phyloP scores from a whole-genome alignment of 345 rosid genomes.

The Pistacia integerrima region DNA sequence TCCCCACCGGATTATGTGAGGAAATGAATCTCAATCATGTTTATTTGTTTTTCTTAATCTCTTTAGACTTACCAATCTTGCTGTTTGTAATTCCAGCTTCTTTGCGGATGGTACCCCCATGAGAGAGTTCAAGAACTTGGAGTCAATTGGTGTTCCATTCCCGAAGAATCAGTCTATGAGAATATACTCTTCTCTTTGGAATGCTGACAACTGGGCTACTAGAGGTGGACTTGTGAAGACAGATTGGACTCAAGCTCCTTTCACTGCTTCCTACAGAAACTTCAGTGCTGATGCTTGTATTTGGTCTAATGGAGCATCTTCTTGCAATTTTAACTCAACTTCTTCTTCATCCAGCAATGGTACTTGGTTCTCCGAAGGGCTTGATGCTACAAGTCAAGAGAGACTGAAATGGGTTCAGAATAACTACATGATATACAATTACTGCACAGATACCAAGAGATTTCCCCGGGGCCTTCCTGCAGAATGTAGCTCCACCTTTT shows the following conservation, averaged over 20 bases:
- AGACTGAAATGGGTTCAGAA: conserved; percentile 52
- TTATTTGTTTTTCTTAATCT: neutral
- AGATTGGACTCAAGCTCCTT: conserved; percentile 65
- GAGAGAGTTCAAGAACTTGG: conserved; percentile 73
- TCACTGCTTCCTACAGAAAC: conserved; percentile 54
- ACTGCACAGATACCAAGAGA: conserved; percentile 56
- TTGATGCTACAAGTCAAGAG: conserved; percentile 38
- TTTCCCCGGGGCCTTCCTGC: conserved; percentile 49
- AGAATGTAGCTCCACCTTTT: conserved; percentile 31
- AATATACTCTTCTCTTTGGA: conserved; percentile 59
- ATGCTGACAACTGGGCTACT: conserved; percentile 77
- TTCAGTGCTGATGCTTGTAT: conserved; percentile 50
- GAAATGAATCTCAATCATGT: neutral
- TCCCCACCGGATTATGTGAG: conserved; percentile 59
- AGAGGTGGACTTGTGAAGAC: conserved; percentile 59
- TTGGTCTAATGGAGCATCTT: conserved; percentile 40
- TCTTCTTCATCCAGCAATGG: neutral
- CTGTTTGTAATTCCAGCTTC: conserved; percentile 32
- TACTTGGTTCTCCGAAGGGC: conserved; percentile 30
- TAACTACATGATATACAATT: conserved; percentile 67
- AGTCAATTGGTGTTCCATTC: conserved; percentile 53
- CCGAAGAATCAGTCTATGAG: conserved; percentile 65
- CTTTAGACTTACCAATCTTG: neutral
- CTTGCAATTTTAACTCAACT: conserved; percentile 25
- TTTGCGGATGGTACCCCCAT: conserved; percentile 66